Conservation (phyloP, 2,329 filamentous ascomycete genomes). For the Metarhizium album region DNA sequence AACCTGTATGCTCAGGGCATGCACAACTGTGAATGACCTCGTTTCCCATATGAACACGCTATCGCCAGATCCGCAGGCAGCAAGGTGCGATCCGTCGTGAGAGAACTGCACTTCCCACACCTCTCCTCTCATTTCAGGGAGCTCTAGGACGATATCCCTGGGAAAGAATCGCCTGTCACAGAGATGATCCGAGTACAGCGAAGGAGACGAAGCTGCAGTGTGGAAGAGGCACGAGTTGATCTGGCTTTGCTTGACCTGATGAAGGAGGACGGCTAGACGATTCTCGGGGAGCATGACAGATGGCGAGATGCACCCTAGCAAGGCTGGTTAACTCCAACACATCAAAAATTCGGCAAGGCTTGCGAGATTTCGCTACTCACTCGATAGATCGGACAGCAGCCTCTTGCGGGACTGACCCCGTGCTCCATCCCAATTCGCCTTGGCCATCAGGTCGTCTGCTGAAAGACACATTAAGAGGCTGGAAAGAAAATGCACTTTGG, state of each 20-base stretch:
- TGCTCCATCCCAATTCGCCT: slow-evolving; percentile 79
- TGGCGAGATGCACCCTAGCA: slow-evolving; percentile 74
- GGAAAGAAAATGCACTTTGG: slow-evolving; percentile 71
- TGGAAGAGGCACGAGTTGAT: slow-evolving; percentile 81
- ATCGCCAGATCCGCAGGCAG: slow-evolving; percentile 68
- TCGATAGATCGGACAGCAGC: slow-evolving; percentile 73
- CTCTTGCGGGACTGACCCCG: slow-evolving; percentile 60
- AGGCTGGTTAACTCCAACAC: slow-evolving; percentile 11
- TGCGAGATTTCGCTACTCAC: slow-evolving; percentile 35
- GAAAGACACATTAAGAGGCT: slow-evolving; percentile 84
- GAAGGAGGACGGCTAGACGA: slow-evolving; percentile 67
- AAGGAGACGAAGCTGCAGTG: slow-evolving; percentile 67
- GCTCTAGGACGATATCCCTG: slow-evolving; percentile 55
- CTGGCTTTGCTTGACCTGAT: slow-evolving; percentile 76
- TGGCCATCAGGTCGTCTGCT: slow-evolving; percentile 61
- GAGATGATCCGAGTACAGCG: slow-evolving; percentile 77
- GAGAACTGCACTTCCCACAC: slow-evolving; percentile 91
- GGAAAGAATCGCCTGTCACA: slow-evolving; percentile 79
- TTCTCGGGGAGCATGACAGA: slow-evolving; percentile 95
- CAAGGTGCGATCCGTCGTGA: slow-evolving; percentile 71
- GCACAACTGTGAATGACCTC: slow-evolving; percentile 52
- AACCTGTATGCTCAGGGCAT: slow-evolving; percentile 36
- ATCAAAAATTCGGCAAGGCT: neutral
- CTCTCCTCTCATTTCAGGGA: slow-evolving; percentile 66
- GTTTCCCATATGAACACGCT: slow-evolving; percentile 77